Evolutionary conservation across 192 early-diverging fungal species (phyloP), one percentile per base, ranked within the genome.

Genomic region (Coemansia sp.): DNA sequence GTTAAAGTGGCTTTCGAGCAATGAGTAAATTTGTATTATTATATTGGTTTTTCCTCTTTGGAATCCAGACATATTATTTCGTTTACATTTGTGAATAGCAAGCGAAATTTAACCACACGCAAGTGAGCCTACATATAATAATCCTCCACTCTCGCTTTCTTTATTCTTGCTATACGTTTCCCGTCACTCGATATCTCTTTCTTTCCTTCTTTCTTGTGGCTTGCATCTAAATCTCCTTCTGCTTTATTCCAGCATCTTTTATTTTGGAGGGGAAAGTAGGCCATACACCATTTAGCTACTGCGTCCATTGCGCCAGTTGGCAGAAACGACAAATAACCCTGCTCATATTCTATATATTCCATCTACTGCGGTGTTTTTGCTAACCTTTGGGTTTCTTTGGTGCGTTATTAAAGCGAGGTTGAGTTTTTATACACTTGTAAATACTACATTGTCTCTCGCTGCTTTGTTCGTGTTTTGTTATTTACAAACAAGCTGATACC

Each of bases 311-410:
- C 22, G 51, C 43, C 43, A 45, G 13, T 45, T 45, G 8, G 43
- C 51, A 54, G 51, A 54, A 54, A 54, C 51, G 51, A 54, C 51
- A 54, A 54, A 54, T 54, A 54, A 54, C 51, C 22, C 7, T 54
- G 51, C 8, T 54, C 51, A 26, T 54, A 54, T 26, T 10, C 13
- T 54, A 54, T 54, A 54, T 26, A 54, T 54, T 22, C 22, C 19
- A 12, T 54, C 51, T 54, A 54, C 51, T 54, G 51, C 22, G 32
- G 32, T 32, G 32, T 32, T 32, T 32, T 32, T 32, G 32, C 32
- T 32, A 32, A 32, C 32, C 1, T 32, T 32, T 32, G 32, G 32
- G 0, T 32, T 32, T 32, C 4, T 32, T 32, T 32, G 32, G 32
- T 32, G 32, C 32, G 32, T 32, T 32, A 32, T 32, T 32, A 32